A percentile compares a stretch with the other conserved stretches of the same genome.
phyloP scores from a whole-genome alignment of 352 stramenopile species.

The Pythium vanterpoolii region DNA sequence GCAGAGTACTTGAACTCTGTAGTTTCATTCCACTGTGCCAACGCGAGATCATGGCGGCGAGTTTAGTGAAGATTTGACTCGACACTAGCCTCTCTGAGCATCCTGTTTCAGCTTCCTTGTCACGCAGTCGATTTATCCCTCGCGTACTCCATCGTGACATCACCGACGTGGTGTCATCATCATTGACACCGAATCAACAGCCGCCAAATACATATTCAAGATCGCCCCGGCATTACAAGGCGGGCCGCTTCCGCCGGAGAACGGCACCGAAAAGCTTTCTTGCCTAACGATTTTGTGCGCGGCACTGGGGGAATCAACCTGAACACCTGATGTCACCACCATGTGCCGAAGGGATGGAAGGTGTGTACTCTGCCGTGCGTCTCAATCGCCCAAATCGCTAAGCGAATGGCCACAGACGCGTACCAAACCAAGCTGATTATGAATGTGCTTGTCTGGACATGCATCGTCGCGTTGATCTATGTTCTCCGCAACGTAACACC shows the following conservation, averaged over 20 bases:
- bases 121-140: no score
- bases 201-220: background rate
- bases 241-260: background rate
- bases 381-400: constrained; percentile 43
- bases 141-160: no score
- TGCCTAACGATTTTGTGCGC: constrained; percentile 1
- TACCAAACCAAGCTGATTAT: constrained; percentile 23
- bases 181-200: background rate
- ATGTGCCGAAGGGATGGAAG: constrained; percentile 52
- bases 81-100: no score
- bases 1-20: no score
- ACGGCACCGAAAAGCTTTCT: background rate
- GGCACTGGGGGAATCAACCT: constrained; percentile 36
- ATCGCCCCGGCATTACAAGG: background rate
- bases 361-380: constrained; percentile 44
- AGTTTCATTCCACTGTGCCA: no score
- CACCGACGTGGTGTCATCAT: background rate
- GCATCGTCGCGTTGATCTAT: constrained; percentile 1
- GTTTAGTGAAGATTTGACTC: no score
- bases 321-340: constrained; percentile 40
- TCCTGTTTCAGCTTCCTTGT: no score
- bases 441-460: constrained; percentile 18
- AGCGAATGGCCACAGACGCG: constrained; percentile 31
- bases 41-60: no score
- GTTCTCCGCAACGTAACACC: background rate